Evolutionary conservation across 805 yeast genomes (phyloP).

Genomic region (Candida arabinofermentans): DNA sequence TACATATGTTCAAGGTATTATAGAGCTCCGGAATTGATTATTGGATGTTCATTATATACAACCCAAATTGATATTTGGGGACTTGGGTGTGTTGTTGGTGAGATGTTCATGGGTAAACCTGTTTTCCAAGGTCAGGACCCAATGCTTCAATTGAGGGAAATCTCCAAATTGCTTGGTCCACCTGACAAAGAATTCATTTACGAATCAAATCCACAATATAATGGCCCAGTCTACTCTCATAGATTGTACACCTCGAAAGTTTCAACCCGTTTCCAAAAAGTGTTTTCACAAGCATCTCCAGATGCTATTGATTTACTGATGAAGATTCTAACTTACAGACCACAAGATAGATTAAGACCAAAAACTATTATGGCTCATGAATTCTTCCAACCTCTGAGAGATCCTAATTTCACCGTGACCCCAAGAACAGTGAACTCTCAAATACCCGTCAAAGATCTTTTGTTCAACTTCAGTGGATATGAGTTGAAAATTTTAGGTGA

Average conservation of each 20-base stretch:
- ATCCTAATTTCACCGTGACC: conserved; percentile 37
- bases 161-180: conserved; percentile 85
- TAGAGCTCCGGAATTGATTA: conserved; percentile 92
- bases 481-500: conserved; percentile 40
- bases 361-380: conserved; percentile 81
- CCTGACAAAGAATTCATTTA: conserved; percentile 71
- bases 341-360: conserved; percentile 77
- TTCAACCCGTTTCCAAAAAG: conserved; percentile 46
- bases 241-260: conserved; percentile 36
- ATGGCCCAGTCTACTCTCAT: conserved; percentile 69
- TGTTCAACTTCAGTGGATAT: conserved; percentile 69
- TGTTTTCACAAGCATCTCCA: conserved; percentile 73
- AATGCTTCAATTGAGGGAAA: conserved; percentile 81
- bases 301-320: conserved; percentile 83
- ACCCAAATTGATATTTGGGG: conserved; percentile 98
- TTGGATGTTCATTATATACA: conserved; percentile 84
- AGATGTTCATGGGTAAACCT: conserved; percentile 87
- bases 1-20: conserved; percentile 95
- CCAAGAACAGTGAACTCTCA: conserved; percentile 33
- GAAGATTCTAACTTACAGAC: conserved; percentile 84
- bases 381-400: conserved; percentile 83
- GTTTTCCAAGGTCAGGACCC: conserved; percentile 95
- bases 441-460: conserved; percentile 34
- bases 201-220: conserved; percentile 69
- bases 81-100: conserved; percentile 93